phyloP scores from a whole-genome alignment of 805 yeast genomes.

The Myxozyma kluyveri region DNA sequence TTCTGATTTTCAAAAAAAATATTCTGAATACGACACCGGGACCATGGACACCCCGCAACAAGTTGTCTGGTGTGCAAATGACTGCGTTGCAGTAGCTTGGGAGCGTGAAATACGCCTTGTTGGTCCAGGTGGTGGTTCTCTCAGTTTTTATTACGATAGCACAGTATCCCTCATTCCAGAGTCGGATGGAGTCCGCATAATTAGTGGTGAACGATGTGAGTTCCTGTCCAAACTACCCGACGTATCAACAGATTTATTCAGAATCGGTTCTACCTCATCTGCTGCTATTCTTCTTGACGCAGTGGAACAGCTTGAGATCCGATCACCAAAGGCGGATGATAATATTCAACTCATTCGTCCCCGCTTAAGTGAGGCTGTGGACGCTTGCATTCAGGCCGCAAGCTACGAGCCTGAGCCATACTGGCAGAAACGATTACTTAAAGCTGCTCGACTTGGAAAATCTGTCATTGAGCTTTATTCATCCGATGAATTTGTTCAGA shows the following conservation, averaged over 20 bases:
- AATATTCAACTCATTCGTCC: slow-evolving; percentile 59
- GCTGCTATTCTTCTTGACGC: slow-evolving; percentile 82
- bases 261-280: slow-evolving; percentile 80
- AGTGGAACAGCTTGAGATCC: slow-evolving; percentile 58
- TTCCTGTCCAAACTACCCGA: slow-evolving; percentile 62
- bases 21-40: slow-evolving; percentile 48
- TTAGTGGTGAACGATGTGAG: slow-evolving; percentile 58
- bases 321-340: slow-evolving; percentile 79
- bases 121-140: slow-evolving; percentile 58
- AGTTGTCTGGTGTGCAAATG: slow-evolving; percentile 82
- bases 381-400: slow-evolving; percentile 70
- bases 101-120: slow-evolving; percentile 64
- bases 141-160: slow-evolving; percentile 38
- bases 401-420: slow-evolving; percentile 69
- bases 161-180: slow-evolving; percentile 48
- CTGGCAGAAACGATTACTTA: slow-evolving; percentile 75
- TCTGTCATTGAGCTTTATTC: slow-evolving; percentile 53
- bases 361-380: slow-evolving; percentile 58
- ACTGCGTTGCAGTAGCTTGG: slow-evolving; percentile 62
- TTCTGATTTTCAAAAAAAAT: slow-evolving; percentile 45
- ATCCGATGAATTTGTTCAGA: slow-evolving; percentile 60
- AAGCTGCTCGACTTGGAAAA: slow-evolving; percentile 87
- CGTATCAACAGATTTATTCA: slow-evolving; percentile 60
- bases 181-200: slow-evolving; percentile 70
- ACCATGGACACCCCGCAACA: slow-evolving; percentile 42